Evolutionary conservation across 371 early-diverging fungal genomes (phyloP).

Genomic region (Mycotypha africana): DNA sequence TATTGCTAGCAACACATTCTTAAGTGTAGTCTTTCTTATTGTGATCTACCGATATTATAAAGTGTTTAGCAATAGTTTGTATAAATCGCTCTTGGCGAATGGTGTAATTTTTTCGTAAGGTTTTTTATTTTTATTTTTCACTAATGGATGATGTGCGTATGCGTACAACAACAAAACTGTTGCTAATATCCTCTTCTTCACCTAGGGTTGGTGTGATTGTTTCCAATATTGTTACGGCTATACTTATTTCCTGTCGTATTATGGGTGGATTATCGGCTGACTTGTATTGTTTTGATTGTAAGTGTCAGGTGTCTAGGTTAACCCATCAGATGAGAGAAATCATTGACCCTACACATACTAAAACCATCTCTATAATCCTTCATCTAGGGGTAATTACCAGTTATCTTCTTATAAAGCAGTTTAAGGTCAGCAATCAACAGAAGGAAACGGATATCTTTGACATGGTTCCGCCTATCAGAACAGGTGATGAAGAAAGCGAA

Average conservation of each 20-base stretch:
- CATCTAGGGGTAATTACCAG: slow-evolving; percentile 39
- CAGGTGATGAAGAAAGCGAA: no score
- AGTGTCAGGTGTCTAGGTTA: no score
- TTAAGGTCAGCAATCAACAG: no score
- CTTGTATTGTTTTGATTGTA: slow-evolving; percentile 44
- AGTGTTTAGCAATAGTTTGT: slow-evolving; percentile 26
- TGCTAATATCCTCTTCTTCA: no score
- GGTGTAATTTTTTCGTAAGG: slow-evolving; percentile 40
- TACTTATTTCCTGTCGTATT: slow-evolving; percentile 29
- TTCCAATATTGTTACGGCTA: slow-evolving; percentile 29
- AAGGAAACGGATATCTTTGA: no score
- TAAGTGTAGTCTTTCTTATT: slow-evolving; percentile 33
- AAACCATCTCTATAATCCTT: no score
- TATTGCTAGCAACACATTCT: slow-evolving; percentile 32
- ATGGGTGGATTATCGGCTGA: slow-evolving; percentile 37
- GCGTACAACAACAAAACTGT: no score
- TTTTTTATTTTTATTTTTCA: not conserved
- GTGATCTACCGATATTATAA: slow-evolving; percentile 36
- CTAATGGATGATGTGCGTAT: no score
- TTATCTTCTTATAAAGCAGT: slow-evolving; percentile 34
- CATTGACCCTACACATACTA: no score
- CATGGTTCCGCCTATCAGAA: no score
- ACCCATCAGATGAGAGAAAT: no score
- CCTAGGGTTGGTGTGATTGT: slow-evolving; percentile 38
- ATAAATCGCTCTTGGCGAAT: slow-evolving; percentile 30